These are phyloP conservation scores for Colletotrichum shisoi DNA, from an alignment of 2,329 filamentous ascomycete genomes.

Conservation along the genomic window DNA sequence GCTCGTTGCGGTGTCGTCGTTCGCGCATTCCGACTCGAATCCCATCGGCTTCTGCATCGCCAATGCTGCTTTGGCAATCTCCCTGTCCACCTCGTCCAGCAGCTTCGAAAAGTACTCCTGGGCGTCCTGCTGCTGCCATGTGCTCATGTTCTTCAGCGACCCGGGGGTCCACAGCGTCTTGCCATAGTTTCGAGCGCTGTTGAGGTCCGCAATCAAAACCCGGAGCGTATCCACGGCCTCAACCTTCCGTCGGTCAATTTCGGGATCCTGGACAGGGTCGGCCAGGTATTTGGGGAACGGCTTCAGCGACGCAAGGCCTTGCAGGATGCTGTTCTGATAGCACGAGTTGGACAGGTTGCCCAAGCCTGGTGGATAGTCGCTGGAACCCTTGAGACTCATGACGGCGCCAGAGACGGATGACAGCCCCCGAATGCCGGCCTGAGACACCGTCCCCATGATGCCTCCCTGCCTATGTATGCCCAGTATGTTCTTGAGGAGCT, in stretches of 20 bases:
- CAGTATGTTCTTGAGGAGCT: conserved; percentile 69
- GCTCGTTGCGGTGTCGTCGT: conserved; percentile 56
- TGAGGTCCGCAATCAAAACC: conserved; percentile 73
- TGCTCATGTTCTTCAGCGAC: conserved; percentile 89
- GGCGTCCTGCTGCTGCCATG: conserved; percentile 95
- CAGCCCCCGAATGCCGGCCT: conserved; percentile 65
- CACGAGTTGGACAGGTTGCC: conserved; percentile 96
- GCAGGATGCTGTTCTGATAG: conserved; percentile 96
- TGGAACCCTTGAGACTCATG: conserved; percentile 50
- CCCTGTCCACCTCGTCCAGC: conserved; percentile 82
- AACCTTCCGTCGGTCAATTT: conserved; percentile 34
- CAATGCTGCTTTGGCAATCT: conserved; percentile 64
- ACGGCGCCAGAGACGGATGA: conserved; percentile 60
- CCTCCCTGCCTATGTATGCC: conserved; percentile 63
- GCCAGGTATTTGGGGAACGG: conserved; percentile 73
- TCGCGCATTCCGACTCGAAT: conserved; percentile 51
- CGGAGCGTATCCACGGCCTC: conserved; percentile 58
- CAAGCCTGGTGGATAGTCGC: conserved; percentile 69
- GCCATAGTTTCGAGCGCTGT: conserved; percentile 74
- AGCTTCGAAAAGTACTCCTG: conserved; percentile 97
- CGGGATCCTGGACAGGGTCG: conserved; percentile 48
- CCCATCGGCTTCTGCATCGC: conserved; percentile 47
- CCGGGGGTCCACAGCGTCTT: conserved; percentile 81
- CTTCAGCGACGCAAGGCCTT: conserved; percentile 79
- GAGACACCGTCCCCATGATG: conserved; percentile 65